These are phyloP conservation scores for Avena eriantha DNA, from an alignment of 176 grass and related monocot genomes.

Conservation along the genomic window DNA sequence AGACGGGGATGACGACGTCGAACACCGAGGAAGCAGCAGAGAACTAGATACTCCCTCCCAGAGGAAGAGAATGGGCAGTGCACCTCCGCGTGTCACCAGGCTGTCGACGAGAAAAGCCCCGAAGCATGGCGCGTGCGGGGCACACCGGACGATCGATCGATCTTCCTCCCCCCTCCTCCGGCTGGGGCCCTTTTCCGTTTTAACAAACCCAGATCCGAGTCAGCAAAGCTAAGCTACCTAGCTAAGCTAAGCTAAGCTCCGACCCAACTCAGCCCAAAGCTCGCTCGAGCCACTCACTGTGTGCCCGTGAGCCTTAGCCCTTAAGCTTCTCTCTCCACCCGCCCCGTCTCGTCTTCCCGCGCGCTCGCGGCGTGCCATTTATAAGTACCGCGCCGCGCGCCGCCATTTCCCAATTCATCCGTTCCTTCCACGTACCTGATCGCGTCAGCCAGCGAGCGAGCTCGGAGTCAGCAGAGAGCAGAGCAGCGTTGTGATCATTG, in stretches of 20 bases:
- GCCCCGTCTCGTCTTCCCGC: not conserved
- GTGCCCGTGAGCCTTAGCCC: conserved; percentile 60
- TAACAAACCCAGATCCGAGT: conserved; percentile 51
- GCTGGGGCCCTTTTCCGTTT: conserved; percentile 35
- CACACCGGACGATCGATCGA: not conserved
- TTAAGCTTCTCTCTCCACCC: conserved; percentile 57
- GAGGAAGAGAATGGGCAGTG: too few relatives aligned
- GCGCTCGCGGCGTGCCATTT: not conserved
- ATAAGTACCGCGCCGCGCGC: not conserved
- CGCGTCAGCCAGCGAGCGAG: not conserved
- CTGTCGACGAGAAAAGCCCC: conserved; percentile 21
- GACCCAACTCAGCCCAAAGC: not conserved
- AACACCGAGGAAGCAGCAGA: too few relatives aligned
- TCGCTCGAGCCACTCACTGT: not conserved
- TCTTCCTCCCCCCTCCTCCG: not conserved
- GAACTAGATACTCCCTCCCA: too few relatives aligned
- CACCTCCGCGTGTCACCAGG: conserved; percentile 31
- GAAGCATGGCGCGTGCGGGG: not conserved
- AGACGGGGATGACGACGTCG: too few relatives aligned
- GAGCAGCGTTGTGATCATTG: not conserved
- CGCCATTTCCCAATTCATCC: not conserved
- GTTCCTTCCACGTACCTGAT: not conserved
- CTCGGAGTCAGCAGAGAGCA: too few relatives aligned
- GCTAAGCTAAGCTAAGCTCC: not conserved
- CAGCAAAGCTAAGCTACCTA: conserved; percentile 19